Evolutionary conservation across 129 eudicot genomes (phyloP), one percentile per base, ranked within the genome.

Genomic region (Flaveria trinervia): DNA sequence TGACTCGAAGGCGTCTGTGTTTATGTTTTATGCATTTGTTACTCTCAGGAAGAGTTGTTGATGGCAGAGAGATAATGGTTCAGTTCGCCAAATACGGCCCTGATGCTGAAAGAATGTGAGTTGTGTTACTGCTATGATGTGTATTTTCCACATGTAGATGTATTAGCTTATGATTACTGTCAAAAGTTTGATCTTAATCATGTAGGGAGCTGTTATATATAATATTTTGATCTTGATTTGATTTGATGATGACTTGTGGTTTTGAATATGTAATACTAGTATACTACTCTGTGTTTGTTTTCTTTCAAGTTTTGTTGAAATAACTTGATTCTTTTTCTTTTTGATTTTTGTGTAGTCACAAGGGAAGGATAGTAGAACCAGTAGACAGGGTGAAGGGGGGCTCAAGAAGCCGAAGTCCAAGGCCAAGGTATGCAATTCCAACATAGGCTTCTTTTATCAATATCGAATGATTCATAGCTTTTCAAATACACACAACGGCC

Each of bases 61-160:
- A 90, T 84, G 98, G 98, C 6, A 76, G 97, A 79, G 98, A 93
- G 82, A 93, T 93, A 9, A 90, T 85, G 91, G 98, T 93, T 80
- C 97, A 93, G 49, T 90, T 93, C 60, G 98, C 98, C 6, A 93
- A 93, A 76, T 93, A 90, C 77, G 98, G 98, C 5, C 98, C 97
- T n/a, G 89, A 88, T 87, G 98, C 98, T 55, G 98, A 90, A 76
- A 71, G 84, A 79, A 95, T 95, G 99, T 95, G 74, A 88, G 97
- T n/a, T n/a, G n/a, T n/a, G n/a, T n/a, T n/a, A n/a, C n/a, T n/a
- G n/a, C n/a, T n/a, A n/a, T n/a, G n/a, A n/a, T n/a, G n/a, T n/a
- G n/a, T n/a, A n/a, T n/a, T n/a, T n/a, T n/a, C n/a, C n/a, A n/a
- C n/a, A n/a, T n/a, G 11, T 65, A 10, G 65, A 72, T 52, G 51